phyloP scores from a whole-genome alignment of 2,329 filamentous ascomycete genomes.

The Diaporthe destruens region DNA sequence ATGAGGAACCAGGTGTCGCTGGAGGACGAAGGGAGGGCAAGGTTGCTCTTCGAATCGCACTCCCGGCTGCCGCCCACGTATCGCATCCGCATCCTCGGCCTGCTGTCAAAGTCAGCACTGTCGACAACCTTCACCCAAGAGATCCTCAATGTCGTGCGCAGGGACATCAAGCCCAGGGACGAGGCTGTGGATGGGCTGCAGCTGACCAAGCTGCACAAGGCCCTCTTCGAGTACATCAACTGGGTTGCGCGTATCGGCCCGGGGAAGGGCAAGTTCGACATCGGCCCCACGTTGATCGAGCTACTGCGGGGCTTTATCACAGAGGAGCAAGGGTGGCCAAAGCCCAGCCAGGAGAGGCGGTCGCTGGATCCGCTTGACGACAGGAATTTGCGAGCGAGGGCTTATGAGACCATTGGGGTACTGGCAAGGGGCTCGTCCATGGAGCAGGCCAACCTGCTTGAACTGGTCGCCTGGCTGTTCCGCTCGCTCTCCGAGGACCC shows the following conservation, averaged over 20 bases:
- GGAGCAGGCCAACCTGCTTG: constrained; percentile 64
- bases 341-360: constrained; percentile 52
- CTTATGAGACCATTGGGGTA: constrained; percentile 91
- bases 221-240: constrained; percentile 87
- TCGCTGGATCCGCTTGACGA: constrained; percentile 63
- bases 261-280: constrained; percentile 67
- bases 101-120: constrained; percentile 81
- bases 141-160: constrained; percentile 78
- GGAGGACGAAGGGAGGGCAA: constrained; percentile 74
- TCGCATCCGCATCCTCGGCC: constrained; percentile 79
- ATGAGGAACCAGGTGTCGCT: constrained; percentile 83
- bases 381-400: constrained; percentile 78
- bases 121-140: constrained; percentile 76
- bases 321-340: constrained; percentile 86
- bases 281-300: constrained; percentile 77
- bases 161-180: constrained; percentile 60
- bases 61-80: constrained; percentile 78
- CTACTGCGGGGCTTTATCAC: constrained; percentile 78
- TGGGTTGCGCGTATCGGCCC: constrained; percentile 85
- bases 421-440: constrained; percentile 75
- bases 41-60: constrained; percentile 79
- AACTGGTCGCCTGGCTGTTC: constrained; percentile 81
- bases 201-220: constrained; percentile 81
- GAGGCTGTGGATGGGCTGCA: constrained; percentile 72
- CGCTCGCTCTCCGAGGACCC: constrained; percentile 84